Percentiles rank a stretch among this genome's conserved stretches.
phyloP scores from a whole-genome alignment of 192 early-diverging fungal species.

The Chytriomyces hyalinus region DNA sequence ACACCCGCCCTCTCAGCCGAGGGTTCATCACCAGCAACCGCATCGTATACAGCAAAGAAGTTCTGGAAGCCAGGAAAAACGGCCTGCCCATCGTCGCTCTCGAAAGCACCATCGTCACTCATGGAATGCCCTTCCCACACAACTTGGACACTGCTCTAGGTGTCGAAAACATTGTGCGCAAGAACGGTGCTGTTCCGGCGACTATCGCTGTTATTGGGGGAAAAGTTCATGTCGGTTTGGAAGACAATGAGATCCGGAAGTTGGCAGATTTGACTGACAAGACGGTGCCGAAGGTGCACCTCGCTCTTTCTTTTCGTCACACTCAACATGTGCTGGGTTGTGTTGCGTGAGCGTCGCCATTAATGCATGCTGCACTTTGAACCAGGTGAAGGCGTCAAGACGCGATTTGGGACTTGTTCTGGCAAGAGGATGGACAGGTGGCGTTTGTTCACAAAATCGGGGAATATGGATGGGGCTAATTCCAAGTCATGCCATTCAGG shows the following conservation, averaged over 20 bases:
- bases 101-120: slow-evolving; percentile 95
- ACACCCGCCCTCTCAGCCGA: no score
- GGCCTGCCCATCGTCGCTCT: slow-evolving; percentile 19
- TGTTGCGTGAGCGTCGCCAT: no score
- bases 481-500: slow-evolving; percentile 53
- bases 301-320: no score
- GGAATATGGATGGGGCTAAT: background rate
- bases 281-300: slow-evolving; percentile 52
- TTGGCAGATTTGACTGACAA: slow-evolving; percentile 7
- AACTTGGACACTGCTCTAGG: slow-evolving; percentile 84
- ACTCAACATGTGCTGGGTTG: no score
- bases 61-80: background rate
- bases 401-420: slow-evolving; percentile 83
- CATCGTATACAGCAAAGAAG: background rate
- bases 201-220: slow-evolving; percentile 91
- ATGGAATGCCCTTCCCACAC: slow-evolving; percentile 92
- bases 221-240: slow-evolving; percentile 83
- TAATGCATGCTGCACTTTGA: background rate
- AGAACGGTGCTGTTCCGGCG: slow-evolving; percentile 79
- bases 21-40: no score
- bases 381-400: slow-evolving; percentile 76
- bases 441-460: background rate
- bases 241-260: slow-evolving; percentile 57
- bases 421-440: slow-evolving; percentile 54
- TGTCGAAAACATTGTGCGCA: slow-evolving; percentile 78